Evolutionary conservation across 2,329 filamentous ascomycete genomes (phyloP), one percentile per base, ranked within the genome.

Genomic region (Monosporascus sp.): DNA sequence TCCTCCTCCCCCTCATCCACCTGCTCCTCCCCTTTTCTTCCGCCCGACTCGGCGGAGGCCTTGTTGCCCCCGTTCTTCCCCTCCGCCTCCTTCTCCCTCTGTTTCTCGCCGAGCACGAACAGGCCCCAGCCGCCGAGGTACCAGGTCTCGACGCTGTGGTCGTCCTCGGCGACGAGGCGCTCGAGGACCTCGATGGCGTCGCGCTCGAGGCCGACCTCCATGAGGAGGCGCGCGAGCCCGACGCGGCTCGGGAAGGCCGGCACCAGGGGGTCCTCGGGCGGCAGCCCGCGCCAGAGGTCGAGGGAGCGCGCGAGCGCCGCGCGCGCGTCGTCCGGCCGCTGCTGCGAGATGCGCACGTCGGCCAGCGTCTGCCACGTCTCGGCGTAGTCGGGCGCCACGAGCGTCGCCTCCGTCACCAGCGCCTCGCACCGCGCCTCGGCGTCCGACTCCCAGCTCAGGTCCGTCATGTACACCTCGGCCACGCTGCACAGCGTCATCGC

Each of bases 381-480:
- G 4, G 92, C 82, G 52, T 84, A 86, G 52, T 87, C 81, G 4
- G 93, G 91, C 54, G 89, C 89, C 56, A 95, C 83, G 63, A 96
- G 76, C 53, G 94, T 86, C 25, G 94, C 94, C 74, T 99, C 91
- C 6, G 92, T 96, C 58, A 97, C 83, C 54, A 96, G 83, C 5
- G 83, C 76, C 72, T 99, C 93, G 75, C 95, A 99, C 61, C 87
- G 83, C 60, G 82, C 77, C 74, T 99, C 94, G 5, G 93, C 94
- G 66, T 97, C 91, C 50, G 86, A 84, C 72, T 97, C 92, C 90
- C 82, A 94, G 64, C 89, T 94, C 63, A 97, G 75, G 74, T 99
- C 94, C 11, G 94, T 99, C 94, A 99, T 99, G 77, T 97, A 99
- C 49, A 99, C 90, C 74, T 99, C 94, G 7, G 90, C 86, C 56